These are phyloP conservation scores for Hygrocybe coccinea DNA, from an alignment of 768 basidiomycete genomes.

Conservation along the genomic window DNA sequence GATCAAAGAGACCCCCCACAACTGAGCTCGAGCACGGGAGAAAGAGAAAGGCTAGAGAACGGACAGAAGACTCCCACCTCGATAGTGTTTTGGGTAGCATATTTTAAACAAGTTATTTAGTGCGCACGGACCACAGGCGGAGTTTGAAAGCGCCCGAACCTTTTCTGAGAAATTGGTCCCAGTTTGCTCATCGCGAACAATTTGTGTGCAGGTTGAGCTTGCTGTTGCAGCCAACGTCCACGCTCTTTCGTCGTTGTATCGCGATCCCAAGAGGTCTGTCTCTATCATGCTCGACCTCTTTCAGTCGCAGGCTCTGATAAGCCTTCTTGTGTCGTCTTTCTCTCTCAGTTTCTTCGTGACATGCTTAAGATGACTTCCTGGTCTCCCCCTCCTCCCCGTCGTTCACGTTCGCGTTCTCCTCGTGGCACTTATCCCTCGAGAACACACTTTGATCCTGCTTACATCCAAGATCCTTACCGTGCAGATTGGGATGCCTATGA, in stretches of 20 bases:
- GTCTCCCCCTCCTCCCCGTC: slow-evolving; percentile 70
- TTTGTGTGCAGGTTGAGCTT: slow-evolving; percentile 44
- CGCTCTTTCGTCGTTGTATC: slow-evolving; percentile 36
- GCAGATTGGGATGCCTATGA: slow-evolving; percentile 69
- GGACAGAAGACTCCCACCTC: slow-evolving; percentile 18
- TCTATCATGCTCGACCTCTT: slow-evolving; percentile 82
- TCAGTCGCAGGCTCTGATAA: slow-evolving; percentile 67
- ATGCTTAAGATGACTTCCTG: slow-evolving; percentile 73
- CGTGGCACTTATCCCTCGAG: slow-evolving; percentile 52
- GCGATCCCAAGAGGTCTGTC: slow-evolving; percentile 85
- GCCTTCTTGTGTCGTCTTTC: slow-evolving; percentile 53
- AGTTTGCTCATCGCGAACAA: slow-evolving; percentile 60
- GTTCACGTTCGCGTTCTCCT: slow-evolving; percentile 80
- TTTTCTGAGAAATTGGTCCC: slow-evolving; percentile 13
- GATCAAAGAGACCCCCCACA: slow-evolving; percentile 26
- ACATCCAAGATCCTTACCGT: slow-evolving; percentile 57
- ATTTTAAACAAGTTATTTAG: slow-evolving; percentile 35
- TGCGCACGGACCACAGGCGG: slow-evolving; percentile 39
- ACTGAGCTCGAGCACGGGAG: slow-evolving; percentile 17
- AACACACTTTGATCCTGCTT: slow-evolving; percentile 51
- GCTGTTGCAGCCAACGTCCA: slow-evolving; percentile 39
- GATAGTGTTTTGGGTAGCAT: slow-evolving; percentile 46
- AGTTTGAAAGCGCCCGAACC: slow-evolving; percentile 36
- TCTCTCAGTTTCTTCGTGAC: slow-evolving; percentile 48
- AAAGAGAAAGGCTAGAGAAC: slow-evolving; percentile 29